A percentile compares a stretch with the other conserved stretches of the same genome.
phyloP scores from a whole-genome alignment of 352 stramenopile genomes.

The Pilasporangium apinafurcum region DNA sequence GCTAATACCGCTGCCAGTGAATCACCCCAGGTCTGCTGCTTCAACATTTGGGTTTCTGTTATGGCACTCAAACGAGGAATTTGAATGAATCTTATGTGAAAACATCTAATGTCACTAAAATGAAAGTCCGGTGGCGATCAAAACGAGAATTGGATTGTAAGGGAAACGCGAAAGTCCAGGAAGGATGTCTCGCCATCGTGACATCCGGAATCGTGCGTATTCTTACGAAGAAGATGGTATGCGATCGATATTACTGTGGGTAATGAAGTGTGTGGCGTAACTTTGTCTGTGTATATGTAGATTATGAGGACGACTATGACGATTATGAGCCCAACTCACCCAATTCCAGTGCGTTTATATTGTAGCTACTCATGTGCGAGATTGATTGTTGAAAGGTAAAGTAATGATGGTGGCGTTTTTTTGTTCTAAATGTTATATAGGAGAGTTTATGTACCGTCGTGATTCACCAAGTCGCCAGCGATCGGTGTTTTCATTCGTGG shows the following conservation, averaged over 20 bases:
- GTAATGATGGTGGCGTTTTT: neutral
- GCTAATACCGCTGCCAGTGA: no score
- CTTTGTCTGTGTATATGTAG: constrained; percentile 9
- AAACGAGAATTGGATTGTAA: no score
- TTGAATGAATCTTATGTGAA: no score
- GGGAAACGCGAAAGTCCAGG: no score
- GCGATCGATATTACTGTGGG: neutral
- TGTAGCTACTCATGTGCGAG: neutral
- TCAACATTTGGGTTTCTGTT: no score
- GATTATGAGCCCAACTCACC: constrained; percentile 54
- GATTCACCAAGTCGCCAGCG: constrained; percentile 69
- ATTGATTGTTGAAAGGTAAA: no score
- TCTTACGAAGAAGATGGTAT: constrained; percentile 85
- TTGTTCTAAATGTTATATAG: constrained; percentile 12
- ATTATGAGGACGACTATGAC: constrained; percentile 74
- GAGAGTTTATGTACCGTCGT: constrained; percentile 78
- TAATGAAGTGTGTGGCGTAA: neutral
- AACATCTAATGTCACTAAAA: no score
- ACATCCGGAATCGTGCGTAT: constrained; percentile 84
- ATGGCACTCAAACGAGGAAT: no score
- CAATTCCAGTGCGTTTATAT: constrained; percentile 36
- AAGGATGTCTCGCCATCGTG: constrained; percentile 78
- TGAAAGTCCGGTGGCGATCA: no score
- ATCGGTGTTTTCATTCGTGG: constrained; percentile 81
- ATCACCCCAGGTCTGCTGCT: no score